phyloP scores from a whole-genome alignment of 2,329 filamentous ascomycete genomes.

The Calycina marina region DNA sequence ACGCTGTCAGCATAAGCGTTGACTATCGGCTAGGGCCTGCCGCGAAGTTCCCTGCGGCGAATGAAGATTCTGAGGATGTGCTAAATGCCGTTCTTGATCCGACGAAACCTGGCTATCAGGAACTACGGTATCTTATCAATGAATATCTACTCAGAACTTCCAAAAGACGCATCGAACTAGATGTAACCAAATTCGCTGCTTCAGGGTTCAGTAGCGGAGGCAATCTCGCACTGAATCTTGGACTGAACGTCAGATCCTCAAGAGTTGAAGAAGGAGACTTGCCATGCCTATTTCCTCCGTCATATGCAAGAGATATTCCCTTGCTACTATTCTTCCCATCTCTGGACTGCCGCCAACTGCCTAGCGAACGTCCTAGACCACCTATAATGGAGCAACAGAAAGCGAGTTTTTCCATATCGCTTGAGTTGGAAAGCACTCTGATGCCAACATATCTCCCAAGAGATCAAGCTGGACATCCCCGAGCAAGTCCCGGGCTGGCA shows the following conservation, averaged over 20 bases:
- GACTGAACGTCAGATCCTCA: neutral
- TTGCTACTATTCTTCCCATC: conserved; percentile 1
- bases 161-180: neutral
- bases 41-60: conserved; percentile 1
- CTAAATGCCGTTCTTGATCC: conserved; percentile 1
- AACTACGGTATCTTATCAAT: conserved; percentile 1
- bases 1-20: conserved; percentile 1
- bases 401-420: neutral
- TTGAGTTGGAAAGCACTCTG: neutral
- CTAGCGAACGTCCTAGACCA: neutral
- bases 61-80: conserved; percentile 1
- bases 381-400: conserved; percentile 1
- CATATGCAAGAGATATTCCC: neutral
- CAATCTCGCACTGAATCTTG: conserved; percentile 1
- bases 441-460: conserved; percentile 1
- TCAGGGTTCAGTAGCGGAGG: conserved; percentile 1
- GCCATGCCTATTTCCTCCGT: neutral
- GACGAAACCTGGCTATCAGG: conserved; percentile 1
- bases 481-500: conserved; percentile 1
- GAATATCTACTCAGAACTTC: neutral
- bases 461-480: neutral
- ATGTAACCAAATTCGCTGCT: neutral
- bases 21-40: conserved; percentile 2
- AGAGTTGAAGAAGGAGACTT: neutral
- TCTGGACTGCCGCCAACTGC: neutral